These are phyloP conservation scores for Calonectria leucothoes DNA, from an alignment of 2,329 filamentous ascomycete genomes.

Conservation along the genomic window DNA sequence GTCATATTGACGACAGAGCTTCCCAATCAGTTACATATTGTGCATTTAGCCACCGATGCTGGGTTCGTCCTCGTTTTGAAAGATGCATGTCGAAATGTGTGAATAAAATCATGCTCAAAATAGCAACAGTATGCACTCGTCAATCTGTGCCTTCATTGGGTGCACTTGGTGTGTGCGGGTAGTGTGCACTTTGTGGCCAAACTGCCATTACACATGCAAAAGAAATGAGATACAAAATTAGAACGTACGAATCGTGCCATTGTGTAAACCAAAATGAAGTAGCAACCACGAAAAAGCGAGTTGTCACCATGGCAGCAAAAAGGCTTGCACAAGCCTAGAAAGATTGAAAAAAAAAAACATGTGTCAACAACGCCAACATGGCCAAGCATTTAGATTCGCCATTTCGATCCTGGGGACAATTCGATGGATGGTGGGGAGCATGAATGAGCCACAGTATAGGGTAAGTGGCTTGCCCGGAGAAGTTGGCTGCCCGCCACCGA, in stretches of 20 bases:
- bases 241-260: background rate
- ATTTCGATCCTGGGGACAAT: background rate
- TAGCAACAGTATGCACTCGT: too few species aligned
- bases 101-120: background rate
- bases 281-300: background rate
- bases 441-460: background rate
- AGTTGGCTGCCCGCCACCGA: background rate
- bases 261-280: background rate
- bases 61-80: background rate
- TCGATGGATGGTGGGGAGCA: background rate
- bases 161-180: background rate
- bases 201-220: background rate
- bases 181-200: background rate
- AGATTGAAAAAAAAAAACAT: background rate
- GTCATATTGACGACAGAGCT: background rate
- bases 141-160: background rate
- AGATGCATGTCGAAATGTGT: background rate
- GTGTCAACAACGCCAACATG: background rate
- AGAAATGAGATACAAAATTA: background rate
- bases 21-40: background rate
- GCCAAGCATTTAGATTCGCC: background rate
- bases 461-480: background rate
- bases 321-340: fast-evolving
- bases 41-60: background rate
- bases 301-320: background rate